A percentile compares a stretch with the other conserved stretches of the same genome.
Evolutionary conservation across 2,329 filamentous ascomycete genomes (phyloP).

Genomic region (Fusarium continuum): DNA sequence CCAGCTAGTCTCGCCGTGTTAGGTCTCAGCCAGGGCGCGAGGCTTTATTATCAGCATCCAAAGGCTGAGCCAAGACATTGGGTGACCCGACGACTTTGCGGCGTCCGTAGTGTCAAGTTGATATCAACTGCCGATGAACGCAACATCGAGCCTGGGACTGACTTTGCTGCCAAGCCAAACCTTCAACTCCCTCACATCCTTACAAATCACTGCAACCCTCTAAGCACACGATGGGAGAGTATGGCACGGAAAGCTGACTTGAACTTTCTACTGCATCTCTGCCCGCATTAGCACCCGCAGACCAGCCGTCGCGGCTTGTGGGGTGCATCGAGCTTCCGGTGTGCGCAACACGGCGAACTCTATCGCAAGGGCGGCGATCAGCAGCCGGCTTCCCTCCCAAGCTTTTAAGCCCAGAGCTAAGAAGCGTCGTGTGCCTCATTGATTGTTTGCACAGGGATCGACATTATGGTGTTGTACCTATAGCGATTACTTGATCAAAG

Average conservation of each 20-base stretch:
- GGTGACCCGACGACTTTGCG: no score
- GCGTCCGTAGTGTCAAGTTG: not conserved
- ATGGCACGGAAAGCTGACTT: not conserved
- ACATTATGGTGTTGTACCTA: not conserved
- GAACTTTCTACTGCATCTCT: slow-evolving; percentile 6
- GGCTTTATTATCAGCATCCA: not conserved
- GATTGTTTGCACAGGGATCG: slow-evolving; percentile 1
- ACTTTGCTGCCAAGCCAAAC: slow-evolving; percentile 12
- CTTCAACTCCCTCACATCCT: slow-evolving; percentile 1
- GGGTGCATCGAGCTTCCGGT: slow-evolving; percentile 27
- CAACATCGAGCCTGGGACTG: not conserved
- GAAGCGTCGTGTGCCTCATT: not conserved
- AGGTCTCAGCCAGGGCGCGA: not conserved
- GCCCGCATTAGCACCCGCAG: slow-evolving; percentile 27
- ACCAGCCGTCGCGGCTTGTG: slow-evolving; percentile 28
- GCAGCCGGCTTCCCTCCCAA: not conserved
- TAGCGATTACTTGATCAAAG: not conserved
- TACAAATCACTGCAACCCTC: slow-evolving; percentile 1
- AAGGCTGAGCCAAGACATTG: not conserved
- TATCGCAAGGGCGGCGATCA: slow-evolving; percentile 21
- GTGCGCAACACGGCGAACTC: slow-evolving; percentile 31
- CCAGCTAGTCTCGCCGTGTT: not conserved
- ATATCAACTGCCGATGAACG: slow-evolving; percentile 18
- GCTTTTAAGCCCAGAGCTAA: slow-evolving; percentile 5
- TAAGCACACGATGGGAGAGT: not conserved